Percentiles rank a stretch among this genome's conserved stretches.
phyloP scores from a whole-genome alignment of 352 stramenopile species.

The Phytophthora hibernalis region DNA sequence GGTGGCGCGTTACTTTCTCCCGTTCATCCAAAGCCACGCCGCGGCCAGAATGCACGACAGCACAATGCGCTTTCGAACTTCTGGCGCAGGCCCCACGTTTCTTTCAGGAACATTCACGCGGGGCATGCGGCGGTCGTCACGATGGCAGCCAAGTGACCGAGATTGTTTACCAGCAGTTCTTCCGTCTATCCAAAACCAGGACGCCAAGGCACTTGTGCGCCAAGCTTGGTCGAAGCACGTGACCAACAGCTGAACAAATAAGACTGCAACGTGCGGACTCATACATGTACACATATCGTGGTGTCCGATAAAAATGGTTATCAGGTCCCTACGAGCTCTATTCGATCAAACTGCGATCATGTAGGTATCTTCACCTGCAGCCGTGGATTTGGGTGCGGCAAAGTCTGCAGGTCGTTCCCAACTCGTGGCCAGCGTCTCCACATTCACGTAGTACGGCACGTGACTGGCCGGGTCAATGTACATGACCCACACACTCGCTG shows the following conservation, averaged over 20 bases:
- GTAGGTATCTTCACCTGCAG: slow-evolving; percentile 52
- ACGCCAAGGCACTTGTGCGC: slow-evolving; percentile 9
- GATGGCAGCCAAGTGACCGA: slow-evolving; percentile 18
- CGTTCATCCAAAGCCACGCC: slow-evolving; percentile 7
- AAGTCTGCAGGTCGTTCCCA: slow-evolving; percentile 56
- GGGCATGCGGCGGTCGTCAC: slow-evolving; percentile 21
- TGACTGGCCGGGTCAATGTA: slow-evolving; percentile 56
- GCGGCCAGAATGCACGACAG: slow-evolving; percentile 23
- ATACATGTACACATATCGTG: neutral
- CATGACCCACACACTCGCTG: slow-evolving; percentile 43
- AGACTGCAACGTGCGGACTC: slow-evolving; percentile 29
- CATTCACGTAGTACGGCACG: slow-evolving; percentile 63
- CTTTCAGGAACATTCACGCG: slow-evolving; percentile 35
- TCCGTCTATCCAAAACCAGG: slow-evolving; percentile 34
- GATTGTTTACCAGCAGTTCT: slow-evolving; percentile 30
- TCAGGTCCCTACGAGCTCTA: slow-evolving; percentile 3
- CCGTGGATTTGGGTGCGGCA: slow-evolving; percentile 3
- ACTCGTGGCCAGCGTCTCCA: slow-evolving; percentile 51
- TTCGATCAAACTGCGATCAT: slow-evolving; percentile 43
- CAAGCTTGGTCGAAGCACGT: slow-evolving; percentile 19
- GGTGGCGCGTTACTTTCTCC: slow-evolving; percentile 32
- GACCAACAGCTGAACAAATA: slow-evolving; percentile 34
- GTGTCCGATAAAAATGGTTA: slow-evolving; percentile 9
- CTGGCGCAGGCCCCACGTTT: slow-evolving; percentile 23
- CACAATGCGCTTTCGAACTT: slow-evolving; percentile 15